A percentile compares a stretch with the other conserved stretches of the same genome.
These are phyloP conservation scores for Gossypium turneri DNA, from an alignment of 345 rosid genomes.

Conservation along the genomic window DNA sequence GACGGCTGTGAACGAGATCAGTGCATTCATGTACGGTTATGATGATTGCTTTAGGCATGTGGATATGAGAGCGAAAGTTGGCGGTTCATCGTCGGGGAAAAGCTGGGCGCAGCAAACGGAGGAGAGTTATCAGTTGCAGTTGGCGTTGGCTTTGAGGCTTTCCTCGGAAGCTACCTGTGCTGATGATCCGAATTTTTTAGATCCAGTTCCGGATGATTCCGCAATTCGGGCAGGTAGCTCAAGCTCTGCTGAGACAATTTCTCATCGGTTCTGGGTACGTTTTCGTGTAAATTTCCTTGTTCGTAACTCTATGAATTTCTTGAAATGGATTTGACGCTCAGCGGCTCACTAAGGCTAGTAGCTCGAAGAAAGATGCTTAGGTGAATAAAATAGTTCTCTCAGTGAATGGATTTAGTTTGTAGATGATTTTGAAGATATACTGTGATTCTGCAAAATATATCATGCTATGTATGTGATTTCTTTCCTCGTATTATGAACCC, in stretches of 20 bases:
- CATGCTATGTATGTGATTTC: too few relatives aligned
- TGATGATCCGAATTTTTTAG: slow-evolving; percentile 90
- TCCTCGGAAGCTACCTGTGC: slow-evolving; percentile 92
- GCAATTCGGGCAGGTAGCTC: slow-evolving; percentile 40
- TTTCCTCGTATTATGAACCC: too few relatives aligned
- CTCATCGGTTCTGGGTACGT: slow-evolving; percentile 94
- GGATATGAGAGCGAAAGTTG: slow-evolving; percentile 43
- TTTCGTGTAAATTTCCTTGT: background rate
- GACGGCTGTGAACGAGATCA: slow-evolving; percentile 60
- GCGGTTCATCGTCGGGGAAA: slow-evolving; percentile 63
- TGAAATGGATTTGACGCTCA: background rate
- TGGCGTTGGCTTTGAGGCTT: slow-evolving; percentile 91
- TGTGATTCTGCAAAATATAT: background rate
- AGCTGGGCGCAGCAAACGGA: slow-evolving; percentile 99
- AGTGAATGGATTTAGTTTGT: background rate
- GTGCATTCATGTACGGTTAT: slow-evolving; percentile 43
- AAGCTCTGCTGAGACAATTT: slow-evolving; percentile 62
- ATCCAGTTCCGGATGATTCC: slow-evolving; percentile 79
- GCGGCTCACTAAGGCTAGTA: background rate
- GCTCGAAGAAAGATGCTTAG: background rate
- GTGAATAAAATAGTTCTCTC: background rate
- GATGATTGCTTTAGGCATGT: slow-evolving; percentile 46
- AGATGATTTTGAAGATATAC: background rate
- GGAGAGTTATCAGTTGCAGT: slow-evolving; percentile 98
- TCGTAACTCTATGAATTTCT: background rate